Conservation (phyloP, 2,329 filamentous ascomycete genomes). For the Thielaviopsis cerberus region DNA sequence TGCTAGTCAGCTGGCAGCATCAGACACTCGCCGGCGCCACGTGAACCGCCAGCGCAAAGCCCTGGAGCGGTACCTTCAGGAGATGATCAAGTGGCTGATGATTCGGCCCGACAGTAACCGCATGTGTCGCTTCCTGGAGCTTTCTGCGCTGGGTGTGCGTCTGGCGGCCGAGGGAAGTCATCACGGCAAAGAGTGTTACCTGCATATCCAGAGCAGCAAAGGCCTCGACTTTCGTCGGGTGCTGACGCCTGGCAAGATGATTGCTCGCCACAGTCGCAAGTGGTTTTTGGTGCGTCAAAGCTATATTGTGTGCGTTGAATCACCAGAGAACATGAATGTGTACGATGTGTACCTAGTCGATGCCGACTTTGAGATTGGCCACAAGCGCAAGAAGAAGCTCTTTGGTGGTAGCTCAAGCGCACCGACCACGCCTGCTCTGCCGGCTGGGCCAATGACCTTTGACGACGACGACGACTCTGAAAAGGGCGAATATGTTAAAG, state of each 20-base stretch:
- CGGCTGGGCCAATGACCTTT: neutral
- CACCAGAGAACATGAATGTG: slow-evolving; percentile 94
- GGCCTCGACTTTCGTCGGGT: slow-evolving; percentile 72
- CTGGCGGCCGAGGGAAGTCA: slow-evolving; percentile 91
- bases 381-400: slow-evolving; percentile 48
- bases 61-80: slow-evolving; percentile 75
- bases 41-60: slow-evolving; percentile 68
- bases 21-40: slow-evolving; percentile 40
- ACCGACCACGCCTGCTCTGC: slow-evolving; percentile 6
- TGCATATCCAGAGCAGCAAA: slow-evolving; percentile 82
- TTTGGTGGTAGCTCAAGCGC: slow-evolving; percentile 7
- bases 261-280: slow-evolving; percentile 70
- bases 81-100: slow-evolving; percentile 91
- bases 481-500: slow-evolving; percentile 9
- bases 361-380: slow-evolving; percentile 63
- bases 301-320: slow-evolving; percentile 96
- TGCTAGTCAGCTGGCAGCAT: slow-evolving; percentile 33
- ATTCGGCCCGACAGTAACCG: slow-evolving; percentile 91
- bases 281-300: slow-evolving; percentile 98
- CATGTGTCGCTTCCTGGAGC: slow-evolving; percentile 83
- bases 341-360: slow-evolving; percentile 98
- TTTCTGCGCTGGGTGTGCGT: slow-evolving; percentile 83
- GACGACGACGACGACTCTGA: slow-evolving; percentile 10
- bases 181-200: slow-evolving; percentile 88
- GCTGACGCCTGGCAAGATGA: slow-evolving; percentile 58